A percentile compares a stretch with the other conserved stretches of the same genome.
phyloP scores from a whole-genome alignment of 495 filamentous ascomycete genomes.

The Penicillium malachiteum region DNA sequence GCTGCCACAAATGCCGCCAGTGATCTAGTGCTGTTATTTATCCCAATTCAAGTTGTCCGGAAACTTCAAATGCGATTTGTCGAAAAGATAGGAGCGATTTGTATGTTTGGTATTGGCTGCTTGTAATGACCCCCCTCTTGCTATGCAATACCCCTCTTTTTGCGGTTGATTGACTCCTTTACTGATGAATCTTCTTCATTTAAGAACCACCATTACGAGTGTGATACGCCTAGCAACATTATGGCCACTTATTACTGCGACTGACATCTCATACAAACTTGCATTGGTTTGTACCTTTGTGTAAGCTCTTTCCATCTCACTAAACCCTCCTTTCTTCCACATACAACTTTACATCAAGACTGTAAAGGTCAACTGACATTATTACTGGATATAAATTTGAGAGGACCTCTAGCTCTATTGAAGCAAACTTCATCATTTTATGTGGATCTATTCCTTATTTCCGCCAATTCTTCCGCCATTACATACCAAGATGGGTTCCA shows the following conservation, averaged over 20 bases:
- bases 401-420: constrained; percentile 1
- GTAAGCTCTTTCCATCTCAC: neutral
- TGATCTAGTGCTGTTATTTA: constrained; percentile 19
- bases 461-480: constrained; percentile 3
- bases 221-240: neutral
- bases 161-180: neutral
- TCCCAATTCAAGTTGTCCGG: constrained; percentile 32
- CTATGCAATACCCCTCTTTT: neutral
- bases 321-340: too few relatives aligned
- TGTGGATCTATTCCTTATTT: constrained; percentile 5
- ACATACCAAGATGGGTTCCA: neutral
- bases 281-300: constrained; percentile 3
- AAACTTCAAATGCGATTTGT: constrained; percentile 14
- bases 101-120: constrained; percentile 13
- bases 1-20: neutral
- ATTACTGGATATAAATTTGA: neutral
- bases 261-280: constrained; percentile 6
- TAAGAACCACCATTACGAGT: neutral
- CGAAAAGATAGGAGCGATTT: constrained; percentile 19
- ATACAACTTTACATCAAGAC: too few relatives aligned
- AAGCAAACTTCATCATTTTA: constrained; percentile 10
- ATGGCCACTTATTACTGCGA: constrained; percentile 2
- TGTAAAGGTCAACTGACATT: too few relatives aligned
- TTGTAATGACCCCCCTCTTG: neutral
- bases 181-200: neutral